Percentiles rank a stretch among this genome's conserved stretches.
Evolutionary conservation across 805 yeast species (phyloP).

Genomic region (Candida sithepensis): DNA sequence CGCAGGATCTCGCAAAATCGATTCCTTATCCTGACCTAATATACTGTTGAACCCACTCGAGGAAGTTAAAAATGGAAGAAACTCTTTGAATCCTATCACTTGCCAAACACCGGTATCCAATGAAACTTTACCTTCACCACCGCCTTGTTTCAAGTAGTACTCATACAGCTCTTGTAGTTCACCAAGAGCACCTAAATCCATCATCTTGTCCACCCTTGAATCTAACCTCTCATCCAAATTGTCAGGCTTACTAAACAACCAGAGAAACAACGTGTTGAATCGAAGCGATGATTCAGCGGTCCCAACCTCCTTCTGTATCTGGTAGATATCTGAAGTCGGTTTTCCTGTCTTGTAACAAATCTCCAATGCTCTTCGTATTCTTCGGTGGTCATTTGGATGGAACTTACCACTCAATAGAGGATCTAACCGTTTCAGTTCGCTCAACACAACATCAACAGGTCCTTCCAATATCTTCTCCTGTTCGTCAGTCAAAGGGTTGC

Average conservation of each 20-base stretch:
- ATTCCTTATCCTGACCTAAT: slow-evolving; percentile 5
- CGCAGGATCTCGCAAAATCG: slow-evolving; percentile 8
- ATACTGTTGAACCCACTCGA: slow-evolving; percentile 30
- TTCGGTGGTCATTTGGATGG: slow-evolving; percentile 85
- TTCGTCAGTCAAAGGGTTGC: slow-evolving; percentile 23
- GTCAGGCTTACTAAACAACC: slow-evolving; percentile 72
- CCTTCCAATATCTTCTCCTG: slow-evolving; percentile 50
- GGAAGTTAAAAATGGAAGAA: slow-evolving; percentile 49
- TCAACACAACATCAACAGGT: slow-evolving; percentile 46
- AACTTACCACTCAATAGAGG: slow-evolving; percentile 74
- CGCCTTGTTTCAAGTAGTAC: slow-evolving; percentile 34
- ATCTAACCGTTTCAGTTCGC: slow-evolving; percentile 50
- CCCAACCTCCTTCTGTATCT: slow-evolving; percentile 48
- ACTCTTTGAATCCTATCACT: slow-evolving; percentile 91
- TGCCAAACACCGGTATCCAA: slow-evolving; percentile 84
- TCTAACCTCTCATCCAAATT: slow-evolving; percentile 65
- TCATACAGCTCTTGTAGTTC: slow-evolving; percentile 64
- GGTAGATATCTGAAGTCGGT: slow-evolving; percentile 68
- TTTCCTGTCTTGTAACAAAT: slow-evolving; percentile 65
- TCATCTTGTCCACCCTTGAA: slow-evolving; percentile 79
- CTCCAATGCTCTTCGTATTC: slow-evolving; percentile 78
- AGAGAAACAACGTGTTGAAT: slow-evolving; percentile 65
- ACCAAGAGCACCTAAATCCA: slow-evolving; percentile 58
- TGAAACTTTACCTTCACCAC: slow-evolving; percentile 41
- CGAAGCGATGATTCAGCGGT: slow-evolving; percentile 45